Evolutionary conservation across 768 basidiomycete genomes (phyloP), one percentile per base, ranked within the genome.

Genomic region (Pilatotrama ljubarskyi): DNA sequence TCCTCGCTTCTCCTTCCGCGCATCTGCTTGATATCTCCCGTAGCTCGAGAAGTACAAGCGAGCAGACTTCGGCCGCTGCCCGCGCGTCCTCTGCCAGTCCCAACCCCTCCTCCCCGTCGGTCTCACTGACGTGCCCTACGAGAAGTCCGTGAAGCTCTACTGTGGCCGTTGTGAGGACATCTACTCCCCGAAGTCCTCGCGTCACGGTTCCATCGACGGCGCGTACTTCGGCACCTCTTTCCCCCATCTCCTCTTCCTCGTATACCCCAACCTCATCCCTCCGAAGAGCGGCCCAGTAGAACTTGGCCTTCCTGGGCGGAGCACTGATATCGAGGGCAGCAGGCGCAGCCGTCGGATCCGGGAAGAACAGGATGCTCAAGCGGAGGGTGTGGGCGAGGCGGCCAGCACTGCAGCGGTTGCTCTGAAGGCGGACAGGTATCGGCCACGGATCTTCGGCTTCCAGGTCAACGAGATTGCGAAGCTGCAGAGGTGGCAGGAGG

Each of bases 171-270:
- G 97, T 75, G 96, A 99, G 76, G 97, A 99, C 75, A 88, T 99
- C 66, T 99, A 98, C 76, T 93, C 91, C 0, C 97, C 97, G 37
- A 99, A 99, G 74, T 95, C 92, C 1, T 95, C 94, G 5, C 85
- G 96, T 26, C 97, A 99, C 73, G 96, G 96, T 49, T 90, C 90
- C 37, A 98, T 99, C 71, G 97, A 99, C 72, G 96, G 97, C 26
- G 97, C 97, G 1, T 99, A 96, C 76, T 99, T 99, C 67, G 97
- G 97, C 61, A 96, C 95, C 0, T 97, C 95, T 0, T 98, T 98
- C 79, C 94, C 95, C 0, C 96, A 98, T 72, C 86, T 99, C 55
- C 79, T 98, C 48, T 97, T 95, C 78, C 93, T 98, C 79, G 94
- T 98, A 36, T 98, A 98, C 73, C 95, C 97, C 0, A 85, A 88